A percentile compares a stretch with the other conserved stretches of the same genome.
phyloP scores from a whole-genome alignment of 2,329 filamentous ascomycete genomes.

The Penicillium sp. region DNA sequence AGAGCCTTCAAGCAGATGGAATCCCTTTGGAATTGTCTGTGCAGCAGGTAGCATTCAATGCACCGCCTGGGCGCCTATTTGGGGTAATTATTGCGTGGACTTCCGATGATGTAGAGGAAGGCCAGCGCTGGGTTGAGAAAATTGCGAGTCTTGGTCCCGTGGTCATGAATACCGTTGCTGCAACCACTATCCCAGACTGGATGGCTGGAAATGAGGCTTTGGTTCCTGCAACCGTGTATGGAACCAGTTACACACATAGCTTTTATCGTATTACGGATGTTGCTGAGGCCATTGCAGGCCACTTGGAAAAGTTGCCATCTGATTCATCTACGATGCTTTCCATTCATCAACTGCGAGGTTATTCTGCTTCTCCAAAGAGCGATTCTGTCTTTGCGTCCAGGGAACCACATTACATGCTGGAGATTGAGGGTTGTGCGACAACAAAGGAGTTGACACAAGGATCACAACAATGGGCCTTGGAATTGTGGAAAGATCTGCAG shows the following conservation, averaged over 20 bases:
- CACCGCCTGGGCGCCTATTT: slow-evolving; percentile 26
- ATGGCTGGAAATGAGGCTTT: slow-evolving; percentile 17
- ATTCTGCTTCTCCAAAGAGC: slow-evolving; percentile 17
- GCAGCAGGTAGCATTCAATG: slow-evolving; percentile 28
- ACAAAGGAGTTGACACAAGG: slow-evolving; percentile 21
- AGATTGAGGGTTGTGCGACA: slow-evolving; percentile 27
- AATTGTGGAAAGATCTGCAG: slow-evolving; percentile 17
- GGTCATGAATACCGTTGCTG: slow-evolving; percentile 24
- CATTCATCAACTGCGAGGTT: slow-evolving; percentile 25
- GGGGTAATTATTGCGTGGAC: slow-evolving; percentile 29
- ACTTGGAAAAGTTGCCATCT: slow-evolving; percentile 17
- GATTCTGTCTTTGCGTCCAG: slow-evolving; percentile 29
- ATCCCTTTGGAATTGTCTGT: slow-evolving; percentile 18
- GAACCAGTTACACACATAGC: slow-evolving; percentile 12
- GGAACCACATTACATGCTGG: slow-evolving; percentile 33
- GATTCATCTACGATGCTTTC: slow-evolving; percentile 24
- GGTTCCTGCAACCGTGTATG: slow-evolving; percentile 6
- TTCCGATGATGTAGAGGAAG: slow-evolving; percentile 27
- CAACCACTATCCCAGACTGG: slow-evolving; percentile 20
- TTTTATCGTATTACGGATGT: slow-evolving; percentile 24
- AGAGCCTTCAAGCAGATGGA: slow-evolving; percentile 18
- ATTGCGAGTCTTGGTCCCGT: slow-evolving; percentile 15
- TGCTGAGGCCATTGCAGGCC: slow-evolving; percentile 22
- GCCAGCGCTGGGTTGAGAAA: slow-evolving; percentile 24
- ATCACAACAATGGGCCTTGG: slow-evolving; percentile 21